Base-by-base conservation (phyloP, 352 stramenopile genomes). In the Globisporangium cederbergense region DNA sequence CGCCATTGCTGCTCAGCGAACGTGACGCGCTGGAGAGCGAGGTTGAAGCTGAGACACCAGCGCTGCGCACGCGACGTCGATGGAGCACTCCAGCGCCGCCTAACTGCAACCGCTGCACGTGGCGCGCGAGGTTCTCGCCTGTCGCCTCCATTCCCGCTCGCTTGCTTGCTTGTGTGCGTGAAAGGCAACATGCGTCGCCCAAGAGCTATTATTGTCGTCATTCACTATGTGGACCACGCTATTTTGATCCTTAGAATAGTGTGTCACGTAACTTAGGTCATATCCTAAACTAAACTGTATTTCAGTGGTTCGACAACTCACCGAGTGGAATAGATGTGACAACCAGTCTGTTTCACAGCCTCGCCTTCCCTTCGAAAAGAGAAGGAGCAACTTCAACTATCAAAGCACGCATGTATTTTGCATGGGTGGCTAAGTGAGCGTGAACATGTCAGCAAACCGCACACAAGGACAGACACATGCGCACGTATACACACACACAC, bases 51-150 rank as follows among this genome's bases (percentile, higher is more conserved):
- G 25, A 28, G 25, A 28, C 9, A n/a, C 3, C 11, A 32, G 10
- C 10, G 14, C 5, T 38, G 2, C 58, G 58, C 6, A 30, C 14
- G 0, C 47, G 47, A 30, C 63, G 66, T 10, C 71, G 70, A 38
- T 79, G 60, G 10, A 66, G 59, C 13, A 36, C 58, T 2, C 73
- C 65, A 5, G 28, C 22, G 16, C 59, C 62, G 3, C 77, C 77
- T 14, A 86, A 69, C 54, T 83, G 77, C 28, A 82, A 69, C 51
- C 69, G 72, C 51, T 66, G 57, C 30, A 86, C 68, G 30, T 77
- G 71, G 20, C 64, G 68, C 20, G 64, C 58, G 47, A 77, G 43
- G 59, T 79, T 83, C 6, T 49, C 60, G 16, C 36, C 52, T 8
- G 32, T 8, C 16, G 40, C 43, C 9, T 58, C 38, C 58, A 58